phyloP scores from a whole-genome alignment of 345 rosid genomes.

The Dipteronia dyeriana region DNA sequence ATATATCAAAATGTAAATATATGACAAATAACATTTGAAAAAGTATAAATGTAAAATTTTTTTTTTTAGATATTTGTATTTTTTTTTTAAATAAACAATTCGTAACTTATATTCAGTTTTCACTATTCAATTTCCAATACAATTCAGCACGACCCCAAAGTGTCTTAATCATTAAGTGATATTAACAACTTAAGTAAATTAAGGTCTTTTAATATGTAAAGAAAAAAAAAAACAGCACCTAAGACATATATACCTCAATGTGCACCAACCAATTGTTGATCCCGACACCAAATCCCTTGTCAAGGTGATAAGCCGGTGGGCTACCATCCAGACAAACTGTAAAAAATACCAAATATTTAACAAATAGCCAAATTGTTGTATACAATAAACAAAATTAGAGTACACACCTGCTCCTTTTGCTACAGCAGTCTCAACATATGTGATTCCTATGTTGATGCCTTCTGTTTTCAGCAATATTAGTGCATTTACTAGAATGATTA shows the following conservation, averaged over 20 bases:
- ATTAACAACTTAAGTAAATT: too few species aligned
- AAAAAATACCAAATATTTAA: slow-evolving; percentile 4
- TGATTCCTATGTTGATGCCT: slow-evolving; percentile 54
- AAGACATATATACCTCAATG: slow-evolving; percentile 66
- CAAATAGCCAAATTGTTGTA: background rate
- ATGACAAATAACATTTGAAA: too few species aligned
- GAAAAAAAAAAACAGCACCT: background rate
- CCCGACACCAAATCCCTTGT: slow-evolving; percentile 80
- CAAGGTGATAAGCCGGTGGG: slow-evolving; percentile 87
- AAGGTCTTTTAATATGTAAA: too few species aligned
- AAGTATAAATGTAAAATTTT: too few species aligned
- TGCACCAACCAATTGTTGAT: slow-evolving; percentile 78
- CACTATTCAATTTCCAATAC: too few species aligned
- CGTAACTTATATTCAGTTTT: too few species aligned
- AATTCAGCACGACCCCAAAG: too few species aligned
- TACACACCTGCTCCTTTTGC: slow-evolving; percentile 82
- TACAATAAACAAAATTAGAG: background rate
- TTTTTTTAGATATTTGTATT: too few species aligned
- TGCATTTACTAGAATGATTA: slow-evolving; percentile 37
- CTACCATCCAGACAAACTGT: slow-evolving; percentile 97
- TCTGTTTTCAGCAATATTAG: slow-evolving; percentile 43
- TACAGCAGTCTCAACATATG: slow-evolving; percentile 61
- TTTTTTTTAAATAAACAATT: too few species aligned
- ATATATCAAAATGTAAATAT: too few species aligned
- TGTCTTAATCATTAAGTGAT: too few species aligned